Percentiles rank a stretch among this genome's conserved stretches.
Evolutionary conservation across 1,284 basidiomycete genomes (phyloP).

Genomic region (Tilletiaria anomala): DNA sequence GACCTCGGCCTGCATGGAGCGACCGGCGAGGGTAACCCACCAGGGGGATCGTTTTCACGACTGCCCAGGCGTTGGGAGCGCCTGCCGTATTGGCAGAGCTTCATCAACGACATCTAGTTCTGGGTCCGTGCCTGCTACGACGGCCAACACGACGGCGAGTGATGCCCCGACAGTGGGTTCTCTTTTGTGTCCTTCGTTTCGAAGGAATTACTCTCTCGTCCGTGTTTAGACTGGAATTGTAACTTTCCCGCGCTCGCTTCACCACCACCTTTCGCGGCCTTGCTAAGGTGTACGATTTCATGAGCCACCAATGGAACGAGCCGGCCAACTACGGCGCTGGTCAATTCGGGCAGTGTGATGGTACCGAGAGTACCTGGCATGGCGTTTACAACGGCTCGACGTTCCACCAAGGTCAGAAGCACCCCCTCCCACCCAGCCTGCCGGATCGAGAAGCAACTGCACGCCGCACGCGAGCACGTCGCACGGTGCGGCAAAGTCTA

Average conservation of each 20-base stretch:
- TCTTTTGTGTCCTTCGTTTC: no score
- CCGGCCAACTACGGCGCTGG: conserved; percentile 12
- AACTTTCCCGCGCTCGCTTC: background rate
- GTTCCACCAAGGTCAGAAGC: conserved; percentile 3
- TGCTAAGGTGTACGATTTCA: conserved; percentile 15
- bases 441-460: conserved; percentile 4
- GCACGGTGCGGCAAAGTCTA: background rate
- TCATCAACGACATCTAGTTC: conserved; percentile 32
- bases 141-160: no score
- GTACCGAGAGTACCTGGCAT: background rate
- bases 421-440: conserved; percentile 3
- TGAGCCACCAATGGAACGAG: conserved; percentile 23
- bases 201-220: no score
- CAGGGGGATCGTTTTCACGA: conserved; percentile 26
- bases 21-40: conserved; percentile 26
- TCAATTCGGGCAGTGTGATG: conserved; percentile 4
- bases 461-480: background rate
- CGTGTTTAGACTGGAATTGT: conserved; percentile 6
- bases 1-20: conserved; percentile 1
- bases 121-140: conserved; percentile 34
- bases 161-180: no score
- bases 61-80: conserved; percentile 19
- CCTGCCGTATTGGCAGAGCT: conserved; percentile 34
- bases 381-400: conserved; percentile 7
- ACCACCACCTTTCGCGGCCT: conserved; percentile 4